Base-by-base conservation (phyloP, 371 early-diverging fungal genomes). In the Blakeslea trispora region DNA sequence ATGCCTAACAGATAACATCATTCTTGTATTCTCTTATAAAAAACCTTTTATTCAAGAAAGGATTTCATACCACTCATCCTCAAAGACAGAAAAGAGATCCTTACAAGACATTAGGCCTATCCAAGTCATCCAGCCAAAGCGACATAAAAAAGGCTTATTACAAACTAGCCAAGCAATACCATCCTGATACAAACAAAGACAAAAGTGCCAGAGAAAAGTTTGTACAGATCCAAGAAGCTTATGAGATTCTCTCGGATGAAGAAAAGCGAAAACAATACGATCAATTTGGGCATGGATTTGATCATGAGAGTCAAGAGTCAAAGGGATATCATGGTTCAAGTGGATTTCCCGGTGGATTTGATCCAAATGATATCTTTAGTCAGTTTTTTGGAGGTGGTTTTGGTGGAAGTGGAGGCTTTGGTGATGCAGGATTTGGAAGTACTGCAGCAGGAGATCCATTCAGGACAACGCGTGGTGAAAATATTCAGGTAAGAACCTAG, bases 111-210 rank as follows among this genome's bases (percentile, higher is more conserved):
- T 79, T 97, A 39, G 95, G 95, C 0, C 89, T 97, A 3, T 55
- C 72, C 21, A 87, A 87, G 62, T 80, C 73, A 28, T 87, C 98
- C 1, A 81, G 87, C n/a, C 79, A 85, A 28, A 63, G 77, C 32
- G 97, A 96, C 44, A 94, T 97, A 68, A 97, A 97, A 68, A 93
- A 94, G 71, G 92, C 93, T 10, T 97, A 97, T 75, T 95, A 95
- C 71, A 81, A 81, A 86, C 76, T 94, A 43, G 98, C 96, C 15
- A 94, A 95, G 66, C 86, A 95, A 72, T 95, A 90, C 71, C 98
- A 97, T 65, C 98, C 98, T 1, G 98, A 96, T 71, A 94, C 95
- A 15, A 95, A 94, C 84, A 95, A 90, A 68, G 92, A 89, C 32
- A 76, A 85, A 34, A 79, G 77, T 1, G 94, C 96, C 18, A 90